phyloP scores from a whole-genome alignment of 1,139 yeast genomes.

The Geotrichum bryndzae region DNA sequence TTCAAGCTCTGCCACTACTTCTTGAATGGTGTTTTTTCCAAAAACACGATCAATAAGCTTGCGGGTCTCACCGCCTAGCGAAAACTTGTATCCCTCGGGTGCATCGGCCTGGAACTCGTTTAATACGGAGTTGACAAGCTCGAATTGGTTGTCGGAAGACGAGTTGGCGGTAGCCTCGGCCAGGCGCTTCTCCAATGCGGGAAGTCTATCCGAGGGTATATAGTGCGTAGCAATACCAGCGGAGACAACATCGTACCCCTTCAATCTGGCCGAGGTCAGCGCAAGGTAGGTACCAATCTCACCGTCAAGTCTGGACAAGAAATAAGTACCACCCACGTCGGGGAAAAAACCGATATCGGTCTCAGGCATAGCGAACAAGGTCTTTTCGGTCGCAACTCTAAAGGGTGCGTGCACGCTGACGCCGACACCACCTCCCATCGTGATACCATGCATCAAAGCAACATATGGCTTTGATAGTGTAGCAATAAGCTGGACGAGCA shows the following conservation, averaged over 20 bases:
- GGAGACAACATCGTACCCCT: slow-evolving; percentile 72
- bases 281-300: slow-evolving; percentile 81
- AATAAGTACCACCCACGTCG: slow-evolving; percentile 91
- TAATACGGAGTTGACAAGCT: slow-evolving; percentile 62
- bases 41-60: slow-evolving; percentile 65
- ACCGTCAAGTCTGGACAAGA: slow-evolving; percentile 76
- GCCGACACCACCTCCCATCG: slow-evolving; percentile 99
- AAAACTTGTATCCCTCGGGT: slow-evolving; percentile 60
- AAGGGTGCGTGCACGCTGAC: slow-evolving; percentile 88
- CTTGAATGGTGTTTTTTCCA: slow-evolving; percentile 51
- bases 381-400: slow-evolving; percentile 83
- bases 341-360: slow-evolving; percentile 96
- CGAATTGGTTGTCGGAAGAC: slow-evolving; percentile 33
- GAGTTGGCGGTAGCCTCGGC: slow-evolving; percentile 39
- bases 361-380: slow-evolving; percentile 96
- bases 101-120: slow-evolving; percentile 71
- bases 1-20: slow-evolving; percentile 52
- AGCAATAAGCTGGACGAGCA: slow-evolving; percentile 70
- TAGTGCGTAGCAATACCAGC: slow-evolving; percentile 90
- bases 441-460: slow-evolving; percentile 82
- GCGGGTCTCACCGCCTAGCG: slow-evolving; percentile 52
- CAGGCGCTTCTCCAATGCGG: slow-evolving; percentile 58
- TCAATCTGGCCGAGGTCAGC: slow-evolving; percentile 72
- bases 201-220: slow-evolving; percentile 59
- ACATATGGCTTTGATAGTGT: slow-evolving; percentile 81